A percentile compares a stretch with the other conserved stretches of the same genome.
Conservation (phyloP, 2,329 filamentous ascomycete species). For the Claviceps maximensis region DNA sequence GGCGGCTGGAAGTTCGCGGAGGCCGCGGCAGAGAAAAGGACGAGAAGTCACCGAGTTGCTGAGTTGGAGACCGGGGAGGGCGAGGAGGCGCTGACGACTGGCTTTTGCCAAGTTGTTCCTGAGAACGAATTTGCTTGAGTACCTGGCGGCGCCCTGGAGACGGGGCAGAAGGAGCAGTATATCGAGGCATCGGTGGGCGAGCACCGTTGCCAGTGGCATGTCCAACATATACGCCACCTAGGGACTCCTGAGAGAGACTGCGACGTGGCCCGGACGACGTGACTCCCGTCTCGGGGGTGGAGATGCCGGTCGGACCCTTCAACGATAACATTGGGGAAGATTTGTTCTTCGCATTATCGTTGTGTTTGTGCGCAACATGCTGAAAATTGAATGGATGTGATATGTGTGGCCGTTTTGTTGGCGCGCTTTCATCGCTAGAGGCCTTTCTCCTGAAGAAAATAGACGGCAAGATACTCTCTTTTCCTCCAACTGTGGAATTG, state of each 20-base stretch:
- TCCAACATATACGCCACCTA: neutral
- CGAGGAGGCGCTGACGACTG: slow-evolving; percentile 34
- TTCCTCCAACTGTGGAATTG: slow-evolving; percentile 16
- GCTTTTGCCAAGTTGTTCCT: slow-evolving; percentile 33
- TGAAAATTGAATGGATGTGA: slow-evolving; percentile 55
- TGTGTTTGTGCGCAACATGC: slow-evolving; percentile 46
- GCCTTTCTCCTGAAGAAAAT: slow-evolving; percentile 38
- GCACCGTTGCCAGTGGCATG: neutral
- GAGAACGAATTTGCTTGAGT: slow-evolving; percentile 32
- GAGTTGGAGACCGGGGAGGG: slow-evolving; percentile 30
- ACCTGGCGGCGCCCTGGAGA: slow-evolving; percentile 19
- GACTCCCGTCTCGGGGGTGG: neutral
- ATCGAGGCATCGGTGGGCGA: slow-evolving; percentile 9
- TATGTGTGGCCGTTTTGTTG: slow-evolving; percentile 37
- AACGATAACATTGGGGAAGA: neutral
- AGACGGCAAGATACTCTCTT: slow-evolving; percentile 34
- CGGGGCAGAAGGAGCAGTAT: slow-evolving; percentile 11
- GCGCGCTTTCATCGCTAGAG: slow-evolving; percentile 20
- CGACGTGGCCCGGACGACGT: neutral
- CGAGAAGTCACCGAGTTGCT: slow-evolving; percentile 17
- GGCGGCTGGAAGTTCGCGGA: slow-evolving; percentile 42
- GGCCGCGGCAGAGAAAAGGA: slow-evolving; percentile 32
- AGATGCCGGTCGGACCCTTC: neutral
- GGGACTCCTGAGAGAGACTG: slow-evolving; percentile 21
- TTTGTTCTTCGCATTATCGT: slow-evolving; percentile 31